Evolutionary conservation across 176 grass and related monocot species (phyloP), one percentile per base, ranked within the genome.

Genomic region (Rhynchospora tenuis): DNA sequence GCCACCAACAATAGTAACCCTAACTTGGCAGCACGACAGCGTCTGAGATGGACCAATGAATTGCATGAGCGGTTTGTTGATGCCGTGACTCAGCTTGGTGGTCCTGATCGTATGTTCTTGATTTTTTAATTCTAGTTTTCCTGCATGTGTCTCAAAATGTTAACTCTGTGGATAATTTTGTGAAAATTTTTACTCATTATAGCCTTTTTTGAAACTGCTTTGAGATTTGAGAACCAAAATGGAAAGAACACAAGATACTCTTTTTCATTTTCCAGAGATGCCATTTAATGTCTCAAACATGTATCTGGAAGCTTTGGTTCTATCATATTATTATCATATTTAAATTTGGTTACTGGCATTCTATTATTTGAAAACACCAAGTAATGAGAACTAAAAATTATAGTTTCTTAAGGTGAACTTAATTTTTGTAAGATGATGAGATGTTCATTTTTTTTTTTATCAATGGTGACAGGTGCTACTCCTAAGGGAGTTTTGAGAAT

Each of bases 31-130:
- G 87, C 89, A 1, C 92, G 96, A 23, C 96, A 99, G 86, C 93
- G 96, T 24, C 88, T 99, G 76, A 91, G 93, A 61, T 99, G 96
- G 96, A 99, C 96, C 71, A 84, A 93, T 79, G 96, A 99, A 66
- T 86, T 99, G n/a, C 96, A 99, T 46, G 87, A 95, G 64, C 90
- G 56, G 81, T 99, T 99, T 92, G 93, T 99, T 5, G 91, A 90
- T 80, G 93, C 96, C 38, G 93, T 99, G 79, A 86, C 96, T 81
- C 93, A 99, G 51, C 96, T 99, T 86, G 96, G 96, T 45, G 96
- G 96, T 64, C 91, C 93, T 86, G 96, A 99, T 70, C 92, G 96
- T 99, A 93, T 86, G 92, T 90, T 73, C 20, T 82, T 54, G 47
- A 14, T 31, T 0, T 68, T 56, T 27, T 76, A 76, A 7, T 77